Base-by-base conservation (phyloP, 1,139 yeast species). In the Hemisphaericaspora xylofermentans region DNA sequence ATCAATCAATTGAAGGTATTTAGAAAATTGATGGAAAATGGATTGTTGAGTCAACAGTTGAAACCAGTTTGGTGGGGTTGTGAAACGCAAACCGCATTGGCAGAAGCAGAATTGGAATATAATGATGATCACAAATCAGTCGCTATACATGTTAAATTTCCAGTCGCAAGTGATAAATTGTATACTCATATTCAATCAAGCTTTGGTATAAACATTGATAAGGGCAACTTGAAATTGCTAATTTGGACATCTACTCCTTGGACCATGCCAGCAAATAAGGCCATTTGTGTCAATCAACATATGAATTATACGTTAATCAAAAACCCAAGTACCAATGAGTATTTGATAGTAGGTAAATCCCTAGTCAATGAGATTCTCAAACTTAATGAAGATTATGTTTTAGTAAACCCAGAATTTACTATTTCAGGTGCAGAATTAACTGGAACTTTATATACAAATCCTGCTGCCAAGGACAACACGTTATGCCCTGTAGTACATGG, bases 211-310 rank as follows among this genome's bases (percentile, higher is more conserved):
- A 26, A 36, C 4, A 31, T 47, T 24, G 33, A 32, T 3, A 17
- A 26, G 6, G 44, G 38, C 1, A 46, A 47, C 10, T 47, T 63
- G 16, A 56, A 48, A 33, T 51, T 56, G 54, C 64, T 85, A 46
- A 88, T 93, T 42, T 93, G 99, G 99, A 93, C 99, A 0, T 89
- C 97, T 1, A 93, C 98, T 1, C 98, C 98, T 0, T 93, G 99
- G 99, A 94, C 99, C 0, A 69, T 94, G 28, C 87, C 88, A 2
- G 84, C 96, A 0, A 93, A 94, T 57, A 74, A 76, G 47, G 98
- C 98, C 0, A 80, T 93, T 39, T 85, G 95, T 38, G 74, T 86
- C 33, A 80, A 88, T 54, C 63, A 77, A 22, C 66, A 72, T 1
- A 65, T 87, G 46, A 59, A 61, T 0, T 93, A 93, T 58, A 77